phyloP scores from a whole-genome alignment of 345 rosid species.

The Citrus maxima region DNA sequence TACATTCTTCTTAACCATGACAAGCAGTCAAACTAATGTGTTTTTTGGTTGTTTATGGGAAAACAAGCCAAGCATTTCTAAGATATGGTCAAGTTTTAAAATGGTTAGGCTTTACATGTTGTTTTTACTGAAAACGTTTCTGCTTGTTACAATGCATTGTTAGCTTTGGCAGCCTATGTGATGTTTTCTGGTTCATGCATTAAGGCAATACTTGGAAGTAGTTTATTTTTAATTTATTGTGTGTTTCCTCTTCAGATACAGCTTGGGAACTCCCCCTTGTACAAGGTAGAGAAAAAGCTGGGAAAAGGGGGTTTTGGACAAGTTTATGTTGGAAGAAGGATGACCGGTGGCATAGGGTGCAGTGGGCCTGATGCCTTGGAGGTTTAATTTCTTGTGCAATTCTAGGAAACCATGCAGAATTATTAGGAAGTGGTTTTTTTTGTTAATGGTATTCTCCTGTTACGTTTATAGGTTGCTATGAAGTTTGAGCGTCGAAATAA shows the following conservation, averaged over 20 bases:
- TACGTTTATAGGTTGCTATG: constrained; percentile 51
- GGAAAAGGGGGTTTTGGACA: constrained; percentile 81
- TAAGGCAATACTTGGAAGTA: not conserved
- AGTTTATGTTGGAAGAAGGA: constrained; percentile 67
- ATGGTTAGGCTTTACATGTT: not conserved
- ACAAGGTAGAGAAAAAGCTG: constrained; percentile 54
- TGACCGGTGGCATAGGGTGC: constrained; percentile 28
- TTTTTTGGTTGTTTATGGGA: not conserved
- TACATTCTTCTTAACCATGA: not conserved
- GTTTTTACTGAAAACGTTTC: not conserved
- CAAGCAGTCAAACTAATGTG: not conserved
- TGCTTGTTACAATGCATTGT: not conserved
- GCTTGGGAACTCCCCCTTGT: constrained; percentile 54
- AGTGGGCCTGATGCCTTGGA: constrained; percentile 41
- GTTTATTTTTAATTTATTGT: not conserved
- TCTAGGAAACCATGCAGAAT: constrained; percentile 2
- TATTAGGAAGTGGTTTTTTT: constrained; percentile 4
- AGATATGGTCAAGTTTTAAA: not conserved
- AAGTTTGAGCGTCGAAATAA: constrained; percentile 60
- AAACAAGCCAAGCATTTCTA: not conserved
- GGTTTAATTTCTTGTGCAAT: constrained; percentile 19
- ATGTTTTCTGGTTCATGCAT: not conserved
- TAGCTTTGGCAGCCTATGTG: not conserved
- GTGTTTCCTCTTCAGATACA: constrained; percentile 38
- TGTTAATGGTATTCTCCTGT: constrained; percentile 2